Evolutionary conservation across 805 yeast genomes (phyloP).

Genomic region (Cyberlindnera euphorbiae): DNA sequence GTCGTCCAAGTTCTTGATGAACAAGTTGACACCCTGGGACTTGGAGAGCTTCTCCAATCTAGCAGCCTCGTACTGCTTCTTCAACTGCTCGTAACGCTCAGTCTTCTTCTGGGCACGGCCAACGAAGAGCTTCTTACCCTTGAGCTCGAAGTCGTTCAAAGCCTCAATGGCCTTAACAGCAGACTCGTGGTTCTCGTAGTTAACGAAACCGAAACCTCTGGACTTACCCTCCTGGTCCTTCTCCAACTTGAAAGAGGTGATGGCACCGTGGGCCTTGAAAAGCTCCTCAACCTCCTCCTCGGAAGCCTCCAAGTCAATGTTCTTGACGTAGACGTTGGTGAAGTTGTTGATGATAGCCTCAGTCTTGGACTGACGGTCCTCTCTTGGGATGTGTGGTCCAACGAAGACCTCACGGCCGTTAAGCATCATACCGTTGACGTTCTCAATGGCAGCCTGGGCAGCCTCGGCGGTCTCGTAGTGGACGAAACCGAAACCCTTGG

Average conservation of each 20-base stretch:
- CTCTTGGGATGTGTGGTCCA: conserved; percentile 87
- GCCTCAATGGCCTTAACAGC: conserved; percentile 91
- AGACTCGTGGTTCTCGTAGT: conserved; percentile 80
- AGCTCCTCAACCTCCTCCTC: conserved; percentile 68
- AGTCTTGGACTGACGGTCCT: conserved; percentile 90
- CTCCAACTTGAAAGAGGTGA: conserved; percentile 79
- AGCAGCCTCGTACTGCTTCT: conserved; percentile 88
- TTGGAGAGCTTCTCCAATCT: conserved; percentile 88
- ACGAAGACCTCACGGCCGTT: conserved; percentile 95
- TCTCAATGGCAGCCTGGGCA: conserved; percentile 92
- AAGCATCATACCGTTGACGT: conserved; percentile 96
- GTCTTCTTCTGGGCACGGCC: conserved; percentile 99
- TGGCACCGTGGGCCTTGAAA: conserved; percentile 68
- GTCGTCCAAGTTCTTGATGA: conserved; percentile 95
- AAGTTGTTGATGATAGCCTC: conserved; percentile 87
- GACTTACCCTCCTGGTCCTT: conserved; percentile 83
- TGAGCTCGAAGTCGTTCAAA: conserved; percentile 80
- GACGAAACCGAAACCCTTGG: conserved; percentile 96
- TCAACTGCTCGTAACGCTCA: conserved; percentile 95
- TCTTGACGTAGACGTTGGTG: conserved; percentile 95
- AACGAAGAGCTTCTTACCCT: conserved; percentile 84
- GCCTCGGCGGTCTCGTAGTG: conserved; percentile 92
- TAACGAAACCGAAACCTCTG: conserved; percentile 94
- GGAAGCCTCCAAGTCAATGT: conserved; percentile 67
- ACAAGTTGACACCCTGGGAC: conserved; percentile 96